A percentile compares a stretch with the other conserved stretches of the same genome.
These are phyloP conservation scores for Tuber borchii DNA, from an alignment of 495 filamentous ascomycete species.

Conservation along the genomic window DNA sequence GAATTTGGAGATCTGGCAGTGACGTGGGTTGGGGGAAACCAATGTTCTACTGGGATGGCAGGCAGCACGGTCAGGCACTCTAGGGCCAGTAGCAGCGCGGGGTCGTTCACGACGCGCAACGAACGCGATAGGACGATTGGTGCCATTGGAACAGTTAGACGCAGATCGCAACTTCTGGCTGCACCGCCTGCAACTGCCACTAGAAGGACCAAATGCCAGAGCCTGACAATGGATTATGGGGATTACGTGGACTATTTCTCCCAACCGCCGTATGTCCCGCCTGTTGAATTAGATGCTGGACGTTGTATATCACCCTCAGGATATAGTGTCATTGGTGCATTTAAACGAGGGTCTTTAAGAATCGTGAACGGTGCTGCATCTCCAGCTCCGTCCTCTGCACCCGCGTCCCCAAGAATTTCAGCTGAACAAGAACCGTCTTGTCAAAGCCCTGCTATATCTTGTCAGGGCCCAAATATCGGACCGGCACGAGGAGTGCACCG, in stretches of 20 bases:
- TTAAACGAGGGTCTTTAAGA: constrained; percentile 54
- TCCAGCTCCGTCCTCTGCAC: constrained; percentile 41
- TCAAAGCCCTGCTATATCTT: not conserved
- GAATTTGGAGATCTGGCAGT: not conserved
- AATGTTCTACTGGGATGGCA: not conserved
- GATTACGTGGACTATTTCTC: not conserved
- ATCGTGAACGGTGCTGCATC: constrained; percentile 55
- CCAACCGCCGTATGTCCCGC: not conserved
- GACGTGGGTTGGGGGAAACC: not conserved
- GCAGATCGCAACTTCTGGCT: constrained; percentile 34
- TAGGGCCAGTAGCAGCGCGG: not conserved
- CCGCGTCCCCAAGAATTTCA: constrained; percentile 21
- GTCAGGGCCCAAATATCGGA: not conserved
- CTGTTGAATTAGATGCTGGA: constrained; percentile 10
- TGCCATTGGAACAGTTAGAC: constrained; percentile 38
- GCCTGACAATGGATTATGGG: not conserved
- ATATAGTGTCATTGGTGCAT: constrained; percentile 53
- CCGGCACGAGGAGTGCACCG: not conserved
- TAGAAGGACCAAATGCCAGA: constrained; percentile 16
- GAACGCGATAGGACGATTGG: not conserved
- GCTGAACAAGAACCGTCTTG: not conserved
- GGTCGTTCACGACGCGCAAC: not conserved
- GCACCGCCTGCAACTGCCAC: constrained; percentile 37
- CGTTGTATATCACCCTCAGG: constrained; percentile 34
- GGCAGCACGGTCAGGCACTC: not conserved